Percentiles rank a stretch among this genome's conserved stretches.
Conservation (phyloP, 2,329 filamentous ascomycete species). For the Emericellopsis atlantica region DNA sequence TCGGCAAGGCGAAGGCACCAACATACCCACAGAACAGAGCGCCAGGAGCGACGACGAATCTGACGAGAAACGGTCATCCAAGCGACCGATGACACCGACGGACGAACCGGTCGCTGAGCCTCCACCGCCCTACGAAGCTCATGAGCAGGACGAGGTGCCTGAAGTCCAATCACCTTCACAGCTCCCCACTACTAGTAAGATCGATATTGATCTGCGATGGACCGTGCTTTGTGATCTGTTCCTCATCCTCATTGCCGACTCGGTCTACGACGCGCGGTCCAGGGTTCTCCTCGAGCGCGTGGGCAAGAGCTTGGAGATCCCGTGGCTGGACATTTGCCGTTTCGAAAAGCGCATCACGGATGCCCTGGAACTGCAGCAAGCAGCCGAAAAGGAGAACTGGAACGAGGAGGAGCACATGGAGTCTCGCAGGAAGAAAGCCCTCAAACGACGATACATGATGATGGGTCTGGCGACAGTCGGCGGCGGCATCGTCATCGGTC, state of each 20-base stretch:
- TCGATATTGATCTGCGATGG: constrained; percentile 95
- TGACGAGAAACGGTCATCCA: neutral
- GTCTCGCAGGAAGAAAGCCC: constrained; percentile 63
- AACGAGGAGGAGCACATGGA: constrained; percentile 95
- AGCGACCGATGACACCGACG: neutral
- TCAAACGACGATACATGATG: constrained; percentile 77
- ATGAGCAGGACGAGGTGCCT: constrained; percentile 58
- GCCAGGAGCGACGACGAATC: neutral
- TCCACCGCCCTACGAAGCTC: constrained; percentile 48
- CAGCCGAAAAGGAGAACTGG: constrained; percentile 91
- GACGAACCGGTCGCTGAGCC: constrained; percentile 34
- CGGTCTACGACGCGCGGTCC: constrained; percentile 81
- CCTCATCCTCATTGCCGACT: constrained; percentile 90
- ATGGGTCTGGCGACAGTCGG: constrained; percentile 97
- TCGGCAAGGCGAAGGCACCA: no score
- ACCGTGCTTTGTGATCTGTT: constrained; percentile 95
- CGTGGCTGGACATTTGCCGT: constrained; percentile 86
- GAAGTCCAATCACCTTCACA: constrained; percentile 75
- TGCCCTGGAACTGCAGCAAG: constrained; percentile 93
- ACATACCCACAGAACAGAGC: no score
- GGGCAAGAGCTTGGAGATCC: constrained; percentile 65
- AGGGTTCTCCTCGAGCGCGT: constrained; percentile 74
- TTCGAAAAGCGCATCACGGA: constrained; percentile 98
- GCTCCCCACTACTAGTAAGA: constrained; percentile 65
- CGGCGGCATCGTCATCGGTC: constrained; percentile 84